Percentiles rank a stretch among this genome's conserved stretches.
phyloP scores from a whole-genome alignment of 352 stramenopile species.

The Pythium myriotylum region DNA sequence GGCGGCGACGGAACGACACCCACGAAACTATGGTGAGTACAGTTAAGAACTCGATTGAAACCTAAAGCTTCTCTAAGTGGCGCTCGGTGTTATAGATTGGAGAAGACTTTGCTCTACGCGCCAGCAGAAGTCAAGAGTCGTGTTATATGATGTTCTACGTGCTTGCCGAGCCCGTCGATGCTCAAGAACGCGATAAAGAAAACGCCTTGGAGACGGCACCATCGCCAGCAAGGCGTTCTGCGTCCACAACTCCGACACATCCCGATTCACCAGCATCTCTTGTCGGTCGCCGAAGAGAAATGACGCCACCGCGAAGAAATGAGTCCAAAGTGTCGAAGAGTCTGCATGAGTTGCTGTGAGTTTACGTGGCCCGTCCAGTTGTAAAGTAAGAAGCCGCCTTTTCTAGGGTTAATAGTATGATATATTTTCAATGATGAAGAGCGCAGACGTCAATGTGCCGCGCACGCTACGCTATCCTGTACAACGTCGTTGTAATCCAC shows the following conservation, averaged over 20 bases:
- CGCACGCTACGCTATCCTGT: slow-evolving; percentile 20
- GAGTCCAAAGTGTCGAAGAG: slow-evolving; percentile 28
- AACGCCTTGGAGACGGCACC: slow-evolving; percentile 30
- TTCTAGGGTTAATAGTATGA: not conserved
- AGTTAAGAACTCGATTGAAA: not conserved
- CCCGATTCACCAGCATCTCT: slow-evolving; percentile 24
- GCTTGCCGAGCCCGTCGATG: slow-evolving; percentile 32
- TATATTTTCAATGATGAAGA: slow-evolving; percentile 24
- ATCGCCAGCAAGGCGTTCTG: not conserved
- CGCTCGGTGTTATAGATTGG: slow-evolving; percentile 47
- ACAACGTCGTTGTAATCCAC: slow-evolving; percentile 2
- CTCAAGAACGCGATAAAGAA: slow-evolving; percentile 56
- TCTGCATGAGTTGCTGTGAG: slow-evolving; percentile 26
- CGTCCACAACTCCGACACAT: slow-evolving; percentile 2
- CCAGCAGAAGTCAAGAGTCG: slow-evolving; percentile 78
- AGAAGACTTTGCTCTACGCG: slow-evolving; percentile 73
- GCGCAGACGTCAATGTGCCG: not conserved
- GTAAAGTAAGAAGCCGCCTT: not conserved
- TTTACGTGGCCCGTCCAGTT: not conserved
- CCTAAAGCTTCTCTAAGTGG: not conserved
- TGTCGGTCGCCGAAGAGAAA: slow-evolving; percentile 21
- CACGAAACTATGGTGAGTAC: slow-evolving; percentile 70
- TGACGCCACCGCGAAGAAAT: slow-evolving; percentile 18
- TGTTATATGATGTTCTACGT: slow-evolving; percentile 92
- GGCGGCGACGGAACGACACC: slow-evolving; percentile 83